These are phyloP conservation scores for Torulaspora pretoriensis DNA, from an alignment of 1,139 yeast species.

Conservation along the genomic window DNA sequence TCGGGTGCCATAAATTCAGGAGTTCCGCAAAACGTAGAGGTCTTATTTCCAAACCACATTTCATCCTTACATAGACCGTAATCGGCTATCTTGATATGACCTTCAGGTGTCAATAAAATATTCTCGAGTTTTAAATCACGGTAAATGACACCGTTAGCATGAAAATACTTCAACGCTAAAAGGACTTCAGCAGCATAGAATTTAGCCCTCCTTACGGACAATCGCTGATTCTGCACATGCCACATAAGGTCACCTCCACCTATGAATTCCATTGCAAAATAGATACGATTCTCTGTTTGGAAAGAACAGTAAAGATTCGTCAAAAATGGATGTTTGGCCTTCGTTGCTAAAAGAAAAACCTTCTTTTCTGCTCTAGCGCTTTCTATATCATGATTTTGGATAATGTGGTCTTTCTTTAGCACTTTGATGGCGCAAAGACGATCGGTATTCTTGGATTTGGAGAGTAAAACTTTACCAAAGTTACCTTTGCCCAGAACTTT, in stretches of 20 bases:
- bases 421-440: conserved; percentile 91
- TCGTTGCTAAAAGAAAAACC: conserved; percentile 85
- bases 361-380: conserved; percentile 91
- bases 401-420: conserved; percentile 87
- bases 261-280: conserved; percentile 96
- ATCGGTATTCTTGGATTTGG: conserved; percentile 74
- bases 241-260: conserved; percentile 99
- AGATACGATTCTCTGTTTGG: conserved; percentile 95
- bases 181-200: conserved; percentile 96
- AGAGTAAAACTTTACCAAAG: conserved; percentile 96
- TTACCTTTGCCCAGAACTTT: conserved; percentile 97
- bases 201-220: conserved; percentile 87
- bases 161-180: conserved; percentile 85
- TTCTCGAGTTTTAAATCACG: conserved; percentile 95
- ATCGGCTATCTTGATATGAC: conserved; percentile 97
- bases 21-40: conserved; percentile 97
- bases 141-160: conserved; percentile 91
- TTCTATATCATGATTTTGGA: conserved; percentile 93
- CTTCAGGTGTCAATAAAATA: conserved; percentile 78
- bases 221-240: conserved; percentile 92
- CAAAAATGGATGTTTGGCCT: conserved; percentile 87
- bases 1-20: conserved; percentile 99
- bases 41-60: conserved; percentile 88
- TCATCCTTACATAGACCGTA: conserved; percentile 95
- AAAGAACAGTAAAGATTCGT: conserved; percentile 90